These are phyloP conservation scores for Pistacia vera DNA, from an alignment of 345 rosid species.

Conservation along the genomic window DNA sequence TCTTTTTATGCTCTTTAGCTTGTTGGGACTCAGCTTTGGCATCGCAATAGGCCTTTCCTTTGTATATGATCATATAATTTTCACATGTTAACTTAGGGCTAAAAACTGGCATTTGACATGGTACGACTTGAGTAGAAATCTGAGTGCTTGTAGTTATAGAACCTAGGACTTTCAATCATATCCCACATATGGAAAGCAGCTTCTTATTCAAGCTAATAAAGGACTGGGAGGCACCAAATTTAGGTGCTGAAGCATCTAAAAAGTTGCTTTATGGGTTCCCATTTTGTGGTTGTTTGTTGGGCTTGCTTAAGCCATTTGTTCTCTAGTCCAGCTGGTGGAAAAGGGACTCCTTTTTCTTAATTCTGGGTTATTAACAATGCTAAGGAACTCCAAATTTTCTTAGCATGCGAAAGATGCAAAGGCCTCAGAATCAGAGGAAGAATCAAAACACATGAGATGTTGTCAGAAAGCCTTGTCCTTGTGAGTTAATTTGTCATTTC, in stretches of 20 bases:
- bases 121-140: neutral
- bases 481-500: neutral
- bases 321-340: conserved; percentile 7
- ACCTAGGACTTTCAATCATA: neutral
- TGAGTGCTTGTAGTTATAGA: neutral
- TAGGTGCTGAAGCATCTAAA: neutral
- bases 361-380: neutral
- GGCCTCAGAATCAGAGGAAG: neutral
- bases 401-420: neutral
- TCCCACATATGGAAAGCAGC: neutral
- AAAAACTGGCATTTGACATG: neutral
- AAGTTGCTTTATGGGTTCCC: neutral
- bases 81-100: neutral
- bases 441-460: conserved; percentile 11
- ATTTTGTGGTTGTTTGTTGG: neutral
- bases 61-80: too few species aligned
- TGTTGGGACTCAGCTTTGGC: too few species aligned
- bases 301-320: neutral
- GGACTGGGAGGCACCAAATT: neutral
- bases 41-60: too few species aligned
- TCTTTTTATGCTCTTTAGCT: too few species aligned
- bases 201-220: neutral
- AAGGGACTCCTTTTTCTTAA: neutral
- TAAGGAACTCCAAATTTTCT: neutral
- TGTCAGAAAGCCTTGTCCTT: neutral